Percentiles rank a stretch among this genome's conserved stretches.
Evolutionary conservation across 257 asterid genomes (phyloP).

Genomic region (Lavandula angustifolia): DNA sequence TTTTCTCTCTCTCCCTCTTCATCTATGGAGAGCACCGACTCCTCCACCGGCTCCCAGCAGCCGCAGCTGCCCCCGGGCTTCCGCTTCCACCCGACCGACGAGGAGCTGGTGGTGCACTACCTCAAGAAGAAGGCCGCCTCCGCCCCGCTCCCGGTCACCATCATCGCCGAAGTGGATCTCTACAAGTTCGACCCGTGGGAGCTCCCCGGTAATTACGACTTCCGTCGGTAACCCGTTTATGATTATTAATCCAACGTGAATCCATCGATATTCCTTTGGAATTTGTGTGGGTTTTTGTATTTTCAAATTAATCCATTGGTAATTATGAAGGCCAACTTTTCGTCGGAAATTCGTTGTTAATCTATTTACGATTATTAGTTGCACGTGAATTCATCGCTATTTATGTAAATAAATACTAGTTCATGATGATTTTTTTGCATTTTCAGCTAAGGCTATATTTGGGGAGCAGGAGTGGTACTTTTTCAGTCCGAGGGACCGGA

Average conservation of each 20-base stretch:
- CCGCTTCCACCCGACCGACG: slow-evolving; percentile 71
- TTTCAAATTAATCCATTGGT: neutral
- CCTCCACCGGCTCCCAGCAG: slow-evolving; percentile 49
- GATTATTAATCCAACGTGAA: too few relatives aligned
- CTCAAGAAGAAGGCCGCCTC: slow-evolving; percentile 55
- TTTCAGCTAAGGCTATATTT: slow-evolving; percentile 54
- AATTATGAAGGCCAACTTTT: neutral
- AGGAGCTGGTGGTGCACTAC: slow-evolving; percentile 65
- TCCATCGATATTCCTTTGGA: too few relatives aligned
- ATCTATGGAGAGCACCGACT: slow-evolving; percentile 56
- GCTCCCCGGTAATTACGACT: slow-evolving; percentile 43
- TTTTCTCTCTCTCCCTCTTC: too few relatives aligned
- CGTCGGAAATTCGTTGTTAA: too few relatives aligned
- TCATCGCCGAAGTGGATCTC: slow-evolving; percentile 65
- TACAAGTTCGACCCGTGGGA: slow-evolving; percentile 71
- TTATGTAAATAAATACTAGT: too few relatives aligned
- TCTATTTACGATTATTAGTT: too few relatives aligned
- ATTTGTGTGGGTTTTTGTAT: neutral
- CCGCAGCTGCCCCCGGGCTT: slow-evolving; percentile 71
- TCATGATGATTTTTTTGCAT: too few relatives aligned
- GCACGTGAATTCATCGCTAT: too few relatives aligned
- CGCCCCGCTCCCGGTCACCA: slow-evolving; percentile 54
- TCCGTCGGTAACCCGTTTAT: too few relatives aligned
- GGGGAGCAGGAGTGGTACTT: slow-evolving; percentile 75
- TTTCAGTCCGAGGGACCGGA: slow-evolving; percentile 61